Evolutionary conservation across 1,284 basidiomycete genomes (phyloP).

Genomic region (Porogramme epimiltina): DNA sequence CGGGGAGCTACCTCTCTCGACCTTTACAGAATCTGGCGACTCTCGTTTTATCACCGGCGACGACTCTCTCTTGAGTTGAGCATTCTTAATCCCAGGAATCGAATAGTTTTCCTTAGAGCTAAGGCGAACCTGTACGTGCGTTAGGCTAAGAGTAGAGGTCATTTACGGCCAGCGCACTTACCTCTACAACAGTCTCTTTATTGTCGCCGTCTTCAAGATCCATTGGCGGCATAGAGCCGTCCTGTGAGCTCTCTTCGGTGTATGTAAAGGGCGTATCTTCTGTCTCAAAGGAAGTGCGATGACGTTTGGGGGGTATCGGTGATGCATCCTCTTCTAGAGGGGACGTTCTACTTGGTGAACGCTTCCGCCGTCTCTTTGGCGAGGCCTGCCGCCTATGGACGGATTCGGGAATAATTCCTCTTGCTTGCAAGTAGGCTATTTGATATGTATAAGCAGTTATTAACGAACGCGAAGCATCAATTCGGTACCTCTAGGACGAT

Average conservation of each 20-base stretch:
- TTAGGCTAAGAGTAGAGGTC: background rate
- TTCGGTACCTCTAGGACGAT: conserved; percentile 18
- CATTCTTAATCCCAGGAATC: background rate
- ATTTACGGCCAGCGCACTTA: background rate
- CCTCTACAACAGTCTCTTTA: conserved; percentile 7
- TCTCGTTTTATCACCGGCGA: background rate
- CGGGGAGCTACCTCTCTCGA: too few relatives aligned
- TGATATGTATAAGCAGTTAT: too few relatives aligned
- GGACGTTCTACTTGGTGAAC: background rate
- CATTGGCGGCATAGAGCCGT: background rate
- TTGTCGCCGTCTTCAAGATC: background rate
- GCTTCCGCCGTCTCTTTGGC: conserved; percentile 3
- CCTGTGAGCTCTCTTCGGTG: background rate
- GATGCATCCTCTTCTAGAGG: background rate
- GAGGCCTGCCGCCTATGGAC: background rate
- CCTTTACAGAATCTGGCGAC: too few relatives aligned
- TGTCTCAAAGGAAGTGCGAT: background rate
- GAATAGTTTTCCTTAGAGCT: background rate
- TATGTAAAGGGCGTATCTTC: background rate
- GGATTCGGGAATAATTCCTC: conserved; percentile 10
- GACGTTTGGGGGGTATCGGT: background rate
- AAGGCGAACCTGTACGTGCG: background rate
- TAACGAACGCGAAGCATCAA: background rate
- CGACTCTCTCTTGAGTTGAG: background rate
- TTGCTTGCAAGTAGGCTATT: conserved; percentile 13